Evolutionary conservation across 83 land plant genomes (phyloP).

Genomic region (Diphasiastrum complanatum): DNA sequence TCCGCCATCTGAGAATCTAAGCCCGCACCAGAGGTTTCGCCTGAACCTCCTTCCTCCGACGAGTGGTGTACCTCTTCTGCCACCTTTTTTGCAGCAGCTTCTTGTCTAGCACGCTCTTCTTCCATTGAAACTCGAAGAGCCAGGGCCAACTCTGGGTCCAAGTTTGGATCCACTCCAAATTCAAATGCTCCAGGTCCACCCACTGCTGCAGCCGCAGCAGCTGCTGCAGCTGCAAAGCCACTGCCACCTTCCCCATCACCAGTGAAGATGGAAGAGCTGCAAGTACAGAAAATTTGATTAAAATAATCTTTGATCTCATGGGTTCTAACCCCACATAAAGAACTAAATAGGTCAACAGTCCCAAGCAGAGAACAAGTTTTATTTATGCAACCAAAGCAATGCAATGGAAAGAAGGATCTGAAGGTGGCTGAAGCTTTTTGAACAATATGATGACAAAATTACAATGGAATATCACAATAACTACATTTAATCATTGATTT

Average conservation of each 20-base stretch:
- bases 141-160: constrained; percentile 89
- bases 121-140: constrained; percentile 91
- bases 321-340: too few species aligned
- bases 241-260: constrained; percentile 90
- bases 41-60: constrained; percentile 40
- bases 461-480: too few species aligned
- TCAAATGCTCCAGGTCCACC: constrained; percentile 71
- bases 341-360: too few species aligned
- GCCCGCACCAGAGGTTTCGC: constrained; percentile 12
- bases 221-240: constrained; percentile 90
- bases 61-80: constrained; percentile 56
- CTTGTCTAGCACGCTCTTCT: constrained; percentile 91
- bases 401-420: too few species aligned
- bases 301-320: neutral
- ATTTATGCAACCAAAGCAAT: too few species aligned
- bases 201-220: constrained; percentile 67
- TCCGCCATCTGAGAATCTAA: constrained; percentile 67
- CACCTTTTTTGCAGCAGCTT: constrained; percentile 78
- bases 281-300: neutral
- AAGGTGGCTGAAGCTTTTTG: too few species aligned
- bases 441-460: too few species aligned
- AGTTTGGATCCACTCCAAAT: constrained; percentile 86
- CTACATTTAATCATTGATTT: too few species aligned
- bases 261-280: constrained; percentile 79
- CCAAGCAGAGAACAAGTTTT: too few species aligned